Evolutionary conservation across 208 protist species (phyloP).

Genomic region (Phytomonas serpens): DNA sequence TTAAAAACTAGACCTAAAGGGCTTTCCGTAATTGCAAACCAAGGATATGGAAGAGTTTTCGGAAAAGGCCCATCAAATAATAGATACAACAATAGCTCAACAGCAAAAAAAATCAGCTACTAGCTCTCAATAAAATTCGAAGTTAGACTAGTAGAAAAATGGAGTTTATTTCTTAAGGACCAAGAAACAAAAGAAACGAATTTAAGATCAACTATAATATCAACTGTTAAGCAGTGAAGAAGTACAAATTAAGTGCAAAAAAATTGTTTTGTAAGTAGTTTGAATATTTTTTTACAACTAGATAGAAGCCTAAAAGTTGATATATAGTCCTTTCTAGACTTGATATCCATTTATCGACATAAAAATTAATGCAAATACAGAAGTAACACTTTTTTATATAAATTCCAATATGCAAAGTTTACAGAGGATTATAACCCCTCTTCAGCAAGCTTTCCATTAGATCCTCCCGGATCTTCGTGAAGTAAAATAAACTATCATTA

Average conservation of each 20-base stretch:
- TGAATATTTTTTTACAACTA: background rate
- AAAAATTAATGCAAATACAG: background rate
- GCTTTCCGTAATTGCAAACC: background rate
- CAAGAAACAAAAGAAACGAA: background rate
- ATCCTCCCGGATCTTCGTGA: conserved; percentile 15
- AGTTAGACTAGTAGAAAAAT: background rate
- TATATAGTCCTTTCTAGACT: background rate
- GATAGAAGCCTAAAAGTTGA: background rate
- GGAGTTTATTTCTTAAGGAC: background rate
- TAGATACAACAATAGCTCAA: background rate
- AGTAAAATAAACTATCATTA: conserved; percentile 10
- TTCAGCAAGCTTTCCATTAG: conserved; percentile 7
- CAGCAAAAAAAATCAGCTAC: background rate
- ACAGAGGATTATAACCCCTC: background rate
- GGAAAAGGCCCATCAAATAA: background rate
- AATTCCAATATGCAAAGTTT: background rate
- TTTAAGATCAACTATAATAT: background rate
- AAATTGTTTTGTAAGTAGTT: background rate
- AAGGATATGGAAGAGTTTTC: background rate
- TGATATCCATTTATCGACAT: background rate
- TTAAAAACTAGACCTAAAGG: background rate
- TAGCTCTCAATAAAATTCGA: background rate
- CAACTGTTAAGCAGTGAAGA: background rate
- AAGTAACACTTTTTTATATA: conserved; percentile 5
- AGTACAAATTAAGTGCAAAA: background rate